Evolutionary conservation across 108 stramenopile species (phyloP).

Genomic region (Stephanodiscus triporus): DNA sequence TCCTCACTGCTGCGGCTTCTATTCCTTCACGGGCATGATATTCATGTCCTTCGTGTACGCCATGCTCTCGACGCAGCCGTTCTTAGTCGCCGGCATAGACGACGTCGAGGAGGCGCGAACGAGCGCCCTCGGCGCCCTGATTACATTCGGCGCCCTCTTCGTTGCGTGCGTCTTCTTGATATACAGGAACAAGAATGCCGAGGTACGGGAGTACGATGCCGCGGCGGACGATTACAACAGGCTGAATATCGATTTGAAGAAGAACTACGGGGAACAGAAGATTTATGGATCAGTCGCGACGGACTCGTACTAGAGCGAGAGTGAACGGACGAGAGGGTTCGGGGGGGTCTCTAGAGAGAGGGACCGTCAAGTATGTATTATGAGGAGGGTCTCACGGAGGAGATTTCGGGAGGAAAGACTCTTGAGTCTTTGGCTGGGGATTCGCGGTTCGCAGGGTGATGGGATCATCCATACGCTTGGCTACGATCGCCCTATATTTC

Average conservation of each 20-base stretch:
- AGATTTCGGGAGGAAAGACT: neutral
- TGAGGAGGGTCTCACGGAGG: neutral
- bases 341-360: neutral
- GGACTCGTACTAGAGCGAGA: slow-evolving; percentile 32
- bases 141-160: slow-evolving; percentile 28
- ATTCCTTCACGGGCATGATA: slow-evolving; percentile 45
- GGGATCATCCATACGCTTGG: neutral
- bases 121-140: slow-evolving; percentile 48
- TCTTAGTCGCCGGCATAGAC: slow-evolving; percentile 45
- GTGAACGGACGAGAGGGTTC: neutral
- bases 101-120: slow-evolving; percentile 28
- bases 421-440: neutral
- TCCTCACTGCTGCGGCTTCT: slow-evolving; percentile 37
- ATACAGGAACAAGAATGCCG: neutral
- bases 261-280: slow-evolving; percentile 26
- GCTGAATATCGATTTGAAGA: slow-evolving; percentile 45
- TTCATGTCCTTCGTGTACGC: slow-evolving; percentile 50
- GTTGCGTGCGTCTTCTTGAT: slow-evolving; percentile 1
- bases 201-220: slow-evolving; percentile 7
- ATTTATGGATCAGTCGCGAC: slow-evolving; percentile 27
- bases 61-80: slow-evolving; percentile 5
- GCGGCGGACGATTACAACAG: slow-evolving; percentile 25
- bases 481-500: no score
- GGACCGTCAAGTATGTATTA: neutral
- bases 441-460: neutral